Evolutionary conservation across 1,139 yeast species (phyloP).

Genomic region (Scheffersomyces segobiensis): DNA sequence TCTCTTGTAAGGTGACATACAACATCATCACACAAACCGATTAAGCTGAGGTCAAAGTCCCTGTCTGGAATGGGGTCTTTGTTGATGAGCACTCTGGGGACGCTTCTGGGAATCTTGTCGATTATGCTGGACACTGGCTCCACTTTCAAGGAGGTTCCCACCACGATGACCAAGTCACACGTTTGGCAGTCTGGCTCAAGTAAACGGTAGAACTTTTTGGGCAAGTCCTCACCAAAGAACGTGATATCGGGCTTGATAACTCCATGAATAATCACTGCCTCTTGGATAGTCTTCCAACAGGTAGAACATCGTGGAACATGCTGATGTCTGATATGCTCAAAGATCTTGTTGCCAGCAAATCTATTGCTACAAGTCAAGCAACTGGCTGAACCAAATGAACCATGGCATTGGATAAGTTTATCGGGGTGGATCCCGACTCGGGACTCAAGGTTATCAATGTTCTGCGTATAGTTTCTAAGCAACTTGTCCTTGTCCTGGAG

Average conservation of each 20-base stretch:
- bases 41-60: constrained; percentile 75
- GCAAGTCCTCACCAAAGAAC: constrained; percentile 88
- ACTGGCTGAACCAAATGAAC: constrained; percentile 89
- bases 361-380: constrained; percentile 76
- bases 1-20: constrained; percentile 59
- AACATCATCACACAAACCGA: constrained; percentile 87
- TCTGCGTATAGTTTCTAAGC: constrained; percentile 88
- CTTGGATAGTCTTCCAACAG: constrained; percentile 45
- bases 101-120: constrained; percentile 59
- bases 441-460: constrained; percentile 90
- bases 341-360: constrained; percentile 68
- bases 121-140: constrained; percentile 95
- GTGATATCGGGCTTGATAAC: constrained; percentile 95
- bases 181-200: constrained; percentile 16
- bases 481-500: constrained; percentile 78
- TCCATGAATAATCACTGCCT: constrained; percentile 22
- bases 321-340: constrained; percentile 57
- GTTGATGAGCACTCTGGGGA: constrained; percentile 84
- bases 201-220: constrained; percentile 31
- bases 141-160: constrained; percentile 92
- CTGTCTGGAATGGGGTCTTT: constrained; percentile 60
- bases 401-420: constrained; percentile 89
- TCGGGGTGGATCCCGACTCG: constrained; percentile 74
- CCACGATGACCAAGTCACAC: constrained; percentile 81
- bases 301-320: constrained; percentile 73